Percentiles rank a stretch among this genome's conserved stretches.
Evolutionary conservation across 768 basidiomycete species (phyloP).

Genomic region (Tricholoma flavovirens): DNA sequence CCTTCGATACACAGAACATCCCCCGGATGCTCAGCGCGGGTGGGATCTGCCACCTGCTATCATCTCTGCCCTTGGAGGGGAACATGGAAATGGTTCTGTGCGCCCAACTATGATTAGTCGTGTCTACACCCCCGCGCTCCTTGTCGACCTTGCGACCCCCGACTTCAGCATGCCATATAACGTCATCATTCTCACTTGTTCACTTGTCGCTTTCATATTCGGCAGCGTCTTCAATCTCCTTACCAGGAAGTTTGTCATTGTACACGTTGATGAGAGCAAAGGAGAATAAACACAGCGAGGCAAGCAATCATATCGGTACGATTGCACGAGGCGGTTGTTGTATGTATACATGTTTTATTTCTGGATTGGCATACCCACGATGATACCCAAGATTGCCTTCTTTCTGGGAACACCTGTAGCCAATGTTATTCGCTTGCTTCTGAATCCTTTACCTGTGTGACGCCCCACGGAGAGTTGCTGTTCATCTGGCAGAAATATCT

Average conservation of each 20-base stretch:
- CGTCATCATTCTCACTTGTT: slow-evolving; percentile 95
- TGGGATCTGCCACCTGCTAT: slow-evolving; percentile 91
- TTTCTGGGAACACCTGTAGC: neutral
- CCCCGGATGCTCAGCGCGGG: slow-evolving; percentile 90
- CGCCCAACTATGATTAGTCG: slow-evolving; percentile 22
- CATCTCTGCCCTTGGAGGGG: slow-evolving; percentile 38
- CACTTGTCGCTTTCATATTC: slow-evolving; percentile 87
- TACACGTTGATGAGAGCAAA: slow-evolving; percentile 21
- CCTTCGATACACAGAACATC: slow-evolving; percentile 92
- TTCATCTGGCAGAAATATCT: neutral
- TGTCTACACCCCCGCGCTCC: slow-evolving; percentile 75
- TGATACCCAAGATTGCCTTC: neutral
- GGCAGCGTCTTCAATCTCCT: slow-evolving; percentile 87
- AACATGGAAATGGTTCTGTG: slow-evolving; percentile 11
- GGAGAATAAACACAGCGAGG: slow-evolving; percentile 6
- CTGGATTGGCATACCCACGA: neutral
- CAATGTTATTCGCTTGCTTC: neutral
- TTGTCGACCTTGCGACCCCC: slow-evolving; percentile 94
- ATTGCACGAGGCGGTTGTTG: neutral
- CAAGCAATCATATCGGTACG: neutral
- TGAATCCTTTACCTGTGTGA: neutral
- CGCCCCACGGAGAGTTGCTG: neutral
- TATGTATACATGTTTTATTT: neutral
- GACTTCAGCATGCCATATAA: slow-evolving; percentile 99
- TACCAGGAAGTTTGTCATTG: slow-evolving; percentile 73